Evolutionary conservation across 441 rosid genomes (phyloP).

Genomic region (Mallotus japonicus): DNA sequence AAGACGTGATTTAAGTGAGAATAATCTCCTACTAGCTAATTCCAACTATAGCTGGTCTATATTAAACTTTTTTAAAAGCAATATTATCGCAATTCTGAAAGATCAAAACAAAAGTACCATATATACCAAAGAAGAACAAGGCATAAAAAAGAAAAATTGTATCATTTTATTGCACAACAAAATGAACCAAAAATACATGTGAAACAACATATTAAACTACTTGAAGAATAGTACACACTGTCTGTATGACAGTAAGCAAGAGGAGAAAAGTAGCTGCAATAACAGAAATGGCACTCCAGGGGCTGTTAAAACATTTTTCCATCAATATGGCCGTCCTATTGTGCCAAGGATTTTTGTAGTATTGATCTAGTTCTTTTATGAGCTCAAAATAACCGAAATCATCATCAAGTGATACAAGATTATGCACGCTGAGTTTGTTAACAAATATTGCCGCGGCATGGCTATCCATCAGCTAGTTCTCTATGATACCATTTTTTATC

Average conservation of each 20-base stretch:
- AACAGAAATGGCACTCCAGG: slow-evolving; percentile 5
- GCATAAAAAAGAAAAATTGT: too few relatives aligned
- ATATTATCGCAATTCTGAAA: too few relatives aligned
- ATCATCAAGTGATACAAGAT: neutral
- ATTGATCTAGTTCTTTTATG: neutral
- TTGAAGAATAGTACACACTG: neutral
- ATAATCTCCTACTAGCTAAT: too few relatives aligned
- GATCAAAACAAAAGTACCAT: too few relatives aligned
- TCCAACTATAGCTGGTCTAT: too few relatives aligned
- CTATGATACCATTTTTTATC: neutral
- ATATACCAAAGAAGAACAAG: too few relatives aligned
- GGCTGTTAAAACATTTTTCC: neutral
- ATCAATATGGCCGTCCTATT: slow-evolving; percentile 5
- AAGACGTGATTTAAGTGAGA: too few relatives aligned
- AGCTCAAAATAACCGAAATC: neutral
- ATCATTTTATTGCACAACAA: too few relatives aligned
- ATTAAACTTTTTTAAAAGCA: too few relatives aligned
- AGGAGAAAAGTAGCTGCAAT: slow-evolving; percentile 10
- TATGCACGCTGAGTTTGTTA: neutral
- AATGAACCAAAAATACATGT: too few relatives aligned
- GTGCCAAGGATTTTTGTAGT: neutral
- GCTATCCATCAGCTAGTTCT: neutral
- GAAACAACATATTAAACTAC: too few relatives aligned
- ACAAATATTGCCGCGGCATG: neutral
- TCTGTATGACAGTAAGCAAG: neutral